A percentile compares a stretch with the other conserved stretches of the same genome.
These are phyloP conservation scores for Eleusine coracana DNA, from an alignment of 176 grass and related monocot species.

Conservation along the genomic window DNA sequence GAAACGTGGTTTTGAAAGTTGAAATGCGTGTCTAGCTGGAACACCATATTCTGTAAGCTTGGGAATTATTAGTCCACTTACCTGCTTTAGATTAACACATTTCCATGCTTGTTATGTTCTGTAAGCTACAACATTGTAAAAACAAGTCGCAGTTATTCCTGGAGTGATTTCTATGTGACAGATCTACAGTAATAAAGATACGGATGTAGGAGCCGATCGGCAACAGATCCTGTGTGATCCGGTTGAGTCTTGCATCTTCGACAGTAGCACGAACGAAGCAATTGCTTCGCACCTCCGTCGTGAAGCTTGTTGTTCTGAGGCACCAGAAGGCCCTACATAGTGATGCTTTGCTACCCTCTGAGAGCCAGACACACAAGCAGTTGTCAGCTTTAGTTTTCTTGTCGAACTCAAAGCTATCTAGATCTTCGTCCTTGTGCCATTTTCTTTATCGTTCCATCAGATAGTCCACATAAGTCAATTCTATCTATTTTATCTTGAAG, in stretches of 20 bases:
- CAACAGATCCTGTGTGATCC: background rate
- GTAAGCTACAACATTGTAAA: background rate
- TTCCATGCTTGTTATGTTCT: background rate
- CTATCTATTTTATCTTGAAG: no score
- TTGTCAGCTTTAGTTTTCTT: constrained; percentile 24
- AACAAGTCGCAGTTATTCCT: background rate
- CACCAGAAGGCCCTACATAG: background rate
- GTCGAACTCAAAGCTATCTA: constrained; percentile 28
- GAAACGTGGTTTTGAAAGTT: constrained; percentile 47
- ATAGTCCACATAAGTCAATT: no score
- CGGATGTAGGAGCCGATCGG: background rate
- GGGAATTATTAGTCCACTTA: no score
- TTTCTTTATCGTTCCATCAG: background rate
- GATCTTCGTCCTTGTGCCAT: constrained; percentile 23
- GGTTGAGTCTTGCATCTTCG: background rate
- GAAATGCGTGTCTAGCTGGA: background rate
- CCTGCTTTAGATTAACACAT: background rate
- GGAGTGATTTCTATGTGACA: background rate
- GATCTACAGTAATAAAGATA: background rate
- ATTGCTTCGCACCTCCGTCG: background rate
- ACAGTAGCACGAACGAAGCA: background rate
- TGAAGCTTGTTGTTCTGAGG: constrained; percentile 8
- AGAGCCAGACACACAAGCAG: constrained; percentile 9
- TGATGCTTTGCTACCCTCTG: constrained; percentile 3
- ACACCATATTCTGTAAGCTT: background rate